Base-by-base conservation (phyloP, 2,329 filamentous ascomycete species). In the Leptoxyphium fumago region DNA sequence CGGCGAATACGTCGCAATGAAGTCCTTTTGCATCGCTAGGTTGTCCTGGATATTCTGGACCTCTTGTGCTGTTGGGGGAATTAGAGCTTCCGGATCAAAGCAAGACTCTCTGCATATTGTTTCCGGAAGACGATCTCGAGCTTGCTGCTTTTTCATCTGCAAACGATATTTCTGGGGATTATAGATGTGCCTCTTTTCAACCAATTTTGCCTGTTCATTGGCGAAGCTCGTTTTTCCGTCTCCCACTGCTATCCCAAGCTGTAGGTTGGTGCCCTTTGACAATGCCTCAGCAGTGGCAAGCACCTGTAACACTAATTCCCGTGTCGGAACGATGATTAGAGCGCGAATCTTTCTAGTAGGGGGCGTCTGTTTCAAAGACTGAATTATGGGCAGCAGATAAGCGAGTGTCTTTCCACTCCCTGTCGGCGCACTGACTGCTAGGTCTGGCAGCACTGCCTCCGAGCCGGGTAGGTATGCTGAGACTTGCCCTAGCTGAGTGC, bases 361-460 rank as follows among this genome's bases (percentile, higher is more conserved):
- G 11, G 74, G 73, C 3, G 29, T 34, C 29, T 74, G 69, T 51
- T 81, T 80, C 41, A 98, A 68, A 42, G 82, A 79, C 39, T 86
- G 77, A 3, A 94, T 74, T 46, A 98, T 78, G 0, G 91, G 91
- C 2, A 98, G 67, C 0, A 89, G 77, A 56, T 98, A 98, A 0
- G 89, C 83, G 13, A 98, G 64, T 0, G 91, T 98, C 61, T 98
- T 98, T 45, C 91, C 91, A 0, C 91, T 96, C 8, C 91, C 91
- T 0, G 91, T 98, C 1, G 89, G 84, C 0, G 93, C 91, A 7
- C 87, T 91, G 2, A 98, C 80, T 39, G 94, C 81, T 4, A 98
- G 64, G 60, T 98, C 91, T 38, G 74, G 71, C 8, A 60, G 0
- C n/a, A 57, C 44, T 17, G 42, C 42, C 32, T 59, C 54, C 10